Evolutionary conservation across 2,329 filamentous ascomycete genomes (phyloP).

Genomic region (Thielaviopsis punctulata): DNA sequence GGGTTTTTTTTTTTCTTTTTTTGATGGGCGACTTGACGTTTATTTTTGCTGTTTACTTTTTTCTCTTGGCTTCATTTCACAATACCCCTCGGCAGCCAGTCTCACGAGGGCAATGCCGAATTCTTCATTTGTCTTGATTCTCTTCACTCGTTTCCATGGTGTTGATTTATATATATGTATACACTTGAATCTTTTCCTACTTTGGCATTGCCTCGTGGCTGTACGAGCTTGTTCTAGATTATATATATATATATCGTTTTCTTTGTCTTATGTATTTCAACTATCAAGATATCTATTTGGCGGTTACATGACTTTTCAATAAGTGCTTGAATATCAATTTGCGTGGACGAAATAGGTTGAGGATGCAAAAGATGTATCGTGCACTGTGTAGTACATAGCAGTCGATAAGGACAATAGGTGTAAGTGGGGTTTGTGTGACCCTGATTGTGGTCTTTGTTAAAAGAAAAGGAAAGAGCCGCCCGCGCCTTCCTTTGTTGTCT

Average conservation of each 20-base stretch:
- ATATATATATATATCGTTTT: slow-evolving; percentile 15
- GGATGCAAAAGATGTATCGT: too few relatives aligned
- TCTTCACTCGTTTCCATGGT: slow-evolving; percentile 9
- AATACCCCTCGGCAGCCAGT: background rate
- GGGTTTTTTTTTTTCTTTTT: background rate
- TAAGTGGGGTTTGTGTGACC: too few relatives aligned
- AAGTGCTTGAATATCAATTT: background rate
- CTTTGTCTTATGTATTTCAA: slow-evolving; percentile 8
- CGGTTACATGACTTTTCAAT: background rate
- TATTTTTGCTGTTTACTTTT: background rate
- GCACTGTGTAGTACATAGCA: too few relatives aligned
- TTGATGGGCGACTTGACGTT: background rate
- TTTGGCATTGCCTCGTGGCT: background rate
- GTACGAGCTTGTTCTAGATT: slow-evolving; percentile 14
- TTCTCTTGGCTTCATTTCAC: background rate
- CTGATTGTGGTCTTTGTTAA: too few relatives aligned
- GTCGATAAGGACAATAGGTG: too few relatives aligned
- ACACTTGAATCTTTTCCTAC: background rate
- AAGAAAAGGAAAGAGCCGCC: too few relatives aligned
- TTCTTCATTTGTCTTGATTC: background rate
- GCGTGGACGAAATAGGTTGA: too few relatives aligned
- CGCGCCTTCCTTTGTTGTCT: background rate
- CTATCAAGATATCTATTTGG: background rate
- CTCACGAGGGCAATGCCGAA: background rate
- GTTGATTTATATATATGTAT: slow-evolving; percentile 14